Conservation (phyloP, 768 basidiomycete species). For the Hygrophorus russula region DNA sequence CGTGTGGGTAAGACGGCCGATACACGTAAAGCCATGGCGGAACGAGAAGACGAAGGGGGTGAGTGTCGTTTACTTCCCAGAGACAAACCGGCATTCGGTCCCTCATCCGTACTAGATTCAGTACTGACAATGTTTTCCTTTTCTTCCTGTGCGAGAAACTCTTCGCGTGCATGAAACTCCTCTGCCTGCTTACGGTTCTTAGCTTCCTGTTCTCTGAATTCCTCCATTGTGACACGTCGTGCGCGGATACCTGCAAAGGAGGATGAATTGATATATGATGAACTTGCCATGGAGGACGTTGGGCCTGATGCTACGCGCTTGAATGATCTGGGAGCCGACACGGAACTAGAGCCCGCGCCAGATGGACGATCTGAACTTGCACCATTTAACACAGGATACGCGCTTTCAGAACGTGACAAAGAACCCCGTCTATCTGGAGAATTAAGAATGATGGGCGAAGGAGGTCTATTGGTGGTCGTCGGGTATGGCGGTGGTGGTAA, state of each 20-base stretch:
- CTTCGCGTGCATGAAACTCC: slow-evolving; percentile 5
- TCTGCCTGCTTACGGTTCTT: slow-evolving; percentile 6
- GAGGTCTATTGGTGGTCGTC: slow-evolving; percentile 10
- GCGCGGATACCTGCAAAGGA: slow-evolving; percentile 10
- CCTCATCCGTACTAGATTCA: slow-evolving; percentile 24
- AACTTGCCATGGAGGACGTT: slow-evolving; percentile 13
- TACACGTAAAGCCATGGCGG: slow-evolving; percentile 16
- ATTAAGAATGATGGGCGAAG: slow-evolving; percentile 24
- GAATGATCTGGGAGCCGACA: slow-evolving; percentile 33
- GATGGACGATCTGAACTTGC: slow-evolving; percentile 15
- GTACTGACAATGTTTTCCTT: slow-evolving; percentile 36
- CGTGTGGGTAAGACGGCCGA: slow-evolving; percentile 13
- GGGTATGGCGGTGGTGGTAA: slow-evolving; percentile 5
- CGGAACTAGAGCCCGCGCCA: slow-evolving; percentile 19
- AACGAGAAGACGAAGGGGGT: slow-evolving; percentile 23
- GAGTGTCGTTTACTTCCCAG: slow-evolving; percentile 19
- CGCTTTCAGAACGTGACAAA: slow-evolving; percentile 58
- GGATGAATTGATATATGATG: slow-evolving; percentile 18
- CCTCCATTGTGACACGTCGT: slow-evolving; percentile 33
- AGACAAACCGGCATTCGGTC: slow-evolving; percentile 13
- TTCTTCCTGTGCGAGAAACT: slow-evolving; percentile 24
- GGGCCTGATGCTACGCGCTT: slow-evolving; percentile 60
- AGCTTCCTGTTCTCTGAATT: slow-evolving; percentile 11
- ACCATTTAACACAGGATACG: slow-evolving; percentile 33
- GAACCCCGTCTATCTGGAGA: slow-evolving; percentile 35